A percentile compares a stretch with the other conserved stretches of the same genome.
These are phyloP conservation scores for Komagataella phaffii DNA, from an alignment of 805 yeast species.

Conservation along the genomic window DNA sequence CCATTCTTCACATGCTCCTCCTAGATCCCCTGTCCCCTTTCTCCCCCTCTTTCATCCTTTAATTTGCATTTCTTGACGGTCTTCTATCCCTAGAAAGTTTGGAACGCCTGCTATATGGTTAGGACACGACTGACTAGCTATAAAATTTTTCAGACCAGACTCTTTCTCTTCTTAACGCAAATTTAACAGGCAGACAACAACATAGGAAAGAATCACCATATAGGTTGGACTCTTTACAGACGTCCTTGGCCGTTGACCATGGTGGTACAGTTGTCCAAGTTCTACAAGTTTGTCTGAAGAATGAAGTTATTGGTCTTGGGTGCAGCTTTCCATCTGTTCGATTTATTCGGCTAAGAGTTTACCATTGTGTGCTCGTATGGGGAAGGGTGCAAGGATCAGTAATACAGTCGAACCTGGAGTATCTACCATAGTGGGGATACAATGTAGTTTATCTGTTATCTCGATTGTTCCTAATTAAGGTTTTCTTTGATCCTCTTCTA, in stretches of 20 bases:
- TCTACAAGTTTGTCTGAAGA: conserved; percentile 2
- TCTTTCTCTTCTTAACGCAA: conserved; percentile 1
- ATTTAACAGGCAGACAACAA: conserved; percentile 2
- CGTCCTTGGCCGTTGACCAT: conserved; percentile 2
- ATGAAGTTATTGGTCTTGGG: conserved; percentile 2
- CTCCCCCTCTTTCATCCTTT: background rate
- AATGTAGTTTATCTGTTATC: background rate
- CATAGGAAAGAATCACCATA: conserved; percentile 1
- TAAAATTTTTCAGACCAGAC: background rate
- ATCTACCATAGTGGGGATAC: background rate
- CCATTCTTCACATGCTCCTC: background rate
- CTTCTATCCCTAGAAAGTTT: background rate
- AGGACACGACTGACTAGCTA: background rate
- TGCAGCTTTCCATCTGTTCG: conserved; percentile 3
- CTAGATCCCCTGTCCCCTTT: background rate
- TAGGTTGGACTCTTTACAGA: conserved; percentile 1
- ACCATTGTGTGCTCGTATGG: conserved; percentile 4
- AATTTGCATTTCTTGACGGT: no score
- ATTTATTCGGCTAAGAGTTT: conserved; percentile 1
- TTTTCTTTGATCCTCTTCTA: background rate
- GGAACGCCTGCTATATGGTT: background rate
- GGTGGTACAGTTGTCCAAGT: conserved; percentile 1
- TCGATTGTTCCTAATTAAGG: background rate
- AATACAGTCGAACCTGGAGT: background rate
- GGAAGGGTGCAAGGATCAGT: conserved; percentile 3